Percentiles rank a stretch among this genome's conserved stretches.
These are phyloP conservation scores for Kodamaea laetipori DNA, from an alignment of 805 yeast species.

Conservation along the genomic window DNA sequence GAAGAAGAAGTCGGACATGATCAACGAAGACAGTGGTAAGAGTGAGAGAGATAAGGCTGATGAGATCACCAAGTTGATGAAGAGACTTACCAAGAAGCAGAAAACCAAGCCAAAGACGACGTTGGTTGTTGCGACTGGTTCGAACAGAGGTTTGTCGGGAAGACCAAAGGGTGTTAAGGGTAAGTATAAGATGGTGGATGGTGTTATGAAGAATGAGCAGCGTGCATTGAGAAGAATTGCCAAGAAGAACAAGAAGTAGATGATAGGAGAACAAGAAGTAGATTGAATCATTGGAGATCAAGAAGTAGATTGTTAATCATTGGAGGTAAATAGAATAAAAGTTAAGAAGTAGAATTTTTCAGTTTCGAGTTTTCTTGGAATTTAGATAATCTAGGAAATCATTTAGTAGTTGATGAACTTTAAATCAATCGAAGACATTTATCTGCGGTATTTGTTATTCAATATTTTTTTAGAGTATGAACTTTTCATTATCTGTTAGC, in stretches of 20 bases:
- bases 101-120: slow-evolving; percentile 79
- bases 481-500: no score
- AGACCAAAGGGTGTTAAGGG: slow-evolving; percentile 98
- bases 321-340: not conserved
- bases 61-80: slow-evolving; percentile 85
- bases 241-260: slow-evolving; percentile 72
- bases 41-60: slow-evolving; percentile 94
- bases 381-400: no score
- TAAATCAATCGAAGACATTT: no score
- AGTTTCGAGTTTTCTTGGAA: not conserved
- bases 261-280: not conserved
- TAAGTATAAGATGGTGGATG: slow-evolving; percentile 99
- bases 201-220: slow-evolving; percentile 95
- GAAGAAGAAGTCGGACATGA: slow-evolving; percentile 89
- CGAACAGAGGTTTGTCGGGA: slow-evolving; percentile 83
- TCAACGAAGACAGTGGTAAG: slow-evolving; percentile 83
- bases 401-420: no score
- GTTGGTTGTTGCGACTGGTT: slow-evolving; percentile 84
- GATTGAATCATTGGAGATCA: no score
- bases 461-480: no score
- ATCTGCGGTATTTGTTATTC: no score
- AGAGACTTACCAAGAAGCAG: slow-evolving; percentile 72
- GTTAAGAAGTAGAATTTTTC: not conserved
- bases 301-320: no score
- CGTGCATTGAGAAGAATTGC: slow-evolving; percentile 88